Conservation (phyloP, 768 basidiomycete genomes). For the Russula foetens region DNA sequence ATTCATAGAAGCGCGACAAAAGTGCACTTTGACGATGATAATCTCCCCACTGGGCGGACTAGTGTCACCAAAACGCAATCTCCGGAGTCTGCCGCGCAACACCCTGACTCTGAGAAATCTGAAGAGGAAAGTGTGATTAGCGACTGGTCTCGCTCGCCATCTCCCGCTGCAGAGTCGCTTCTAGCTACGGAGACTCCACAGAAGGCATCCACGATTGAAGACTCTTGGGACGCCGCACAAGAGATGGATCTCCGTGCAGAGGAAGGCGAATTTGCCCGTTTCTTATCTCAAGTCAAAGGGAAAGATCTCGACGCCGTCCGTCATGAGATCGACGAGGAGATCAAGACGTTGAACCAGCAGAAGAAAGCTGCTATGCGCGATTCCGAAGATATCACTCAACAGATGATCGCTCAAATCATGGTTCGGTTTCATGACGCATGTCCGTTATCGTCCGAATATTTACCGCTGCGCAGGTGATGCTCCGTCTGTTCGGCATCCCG, state of each 20-base stretch:
- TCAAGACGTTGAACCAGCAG: slow-evolving; percentile 70
- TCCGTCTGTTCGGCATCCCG: slow-evolving; percentile 92
- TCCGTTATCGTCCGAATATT: neutral
- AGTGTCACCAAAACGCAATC: neutral
- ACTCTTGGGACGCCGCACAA: slow-evolving; percentile 72
- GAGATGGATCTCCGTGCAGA: slow-evolving; percentile 77
- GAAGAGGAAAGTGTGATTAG: slow-evolving; percentile 24
- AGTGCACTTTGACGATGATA: slow-evolving; percentile 8
- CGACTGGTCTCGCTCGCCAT: slow-evolving; percentile 34
- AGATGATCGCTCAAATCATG: slow-evolving; percentile 85
- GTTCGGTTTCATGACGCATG: slow-evolving; percentile 24
- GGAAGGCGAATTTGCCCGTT: slow-evolving; percentile 85
- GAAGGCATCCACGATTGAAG: slow-evolving; percentile 30
- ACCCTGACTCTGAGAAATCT: neutral
- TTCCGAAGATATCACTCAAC: slow-evolving; percentile 90
- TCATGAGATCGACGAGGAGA: slow-evolving; percentile 89
- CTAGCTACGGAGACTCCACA: slow-evolving; percentile 1
- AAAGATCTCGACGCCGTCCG: slow-evolving; percentile 73
- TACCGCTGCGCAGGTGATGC: slow-evolving; percentile 52
- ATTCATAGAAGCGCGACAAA: neutral
- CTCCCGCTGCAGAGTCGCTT: slow-evolving; percentile 25
- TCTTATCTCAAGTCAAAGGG: slow-evolving; percentile 87
- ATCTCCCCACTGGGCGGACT: neutral
- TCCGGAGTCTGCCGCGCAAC: neutral
- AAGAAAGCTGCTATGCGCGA: slow-evolving; percentile 86